A percentile compares a stretch with the other conserved stretches of the same genome.
Evolutionary conservation across 352 stramenopile species (phyloP).

Genomic region (Phytophthora pseudosyringae): DNA sequence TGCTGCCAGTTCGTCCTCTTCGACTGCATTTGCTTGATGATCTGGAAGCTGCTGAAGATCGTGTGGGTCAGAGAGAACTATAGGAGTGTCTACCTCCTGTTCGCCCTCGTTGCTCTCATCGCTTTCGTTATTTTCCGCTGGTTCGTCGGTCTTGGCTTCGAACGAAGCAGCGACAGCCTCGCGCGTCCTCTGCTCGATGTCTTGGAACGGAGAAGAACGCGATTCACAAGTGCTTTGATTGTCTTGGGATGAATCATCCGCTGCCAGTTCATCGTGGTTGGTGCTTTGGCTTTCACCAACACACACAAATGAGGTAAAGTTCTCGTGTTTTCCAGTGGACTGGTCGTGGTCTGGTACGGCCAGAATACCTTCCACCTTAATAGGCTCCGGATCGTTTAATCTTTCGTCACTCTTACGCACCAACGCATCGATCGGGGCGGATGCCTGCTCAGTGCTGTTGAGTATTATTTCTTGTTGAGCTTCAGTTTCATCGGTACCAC

Average conservation of each 20-base stretch:
- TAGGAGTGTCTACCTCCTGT: not conserved
- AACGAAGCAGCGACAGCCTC: not conserved
- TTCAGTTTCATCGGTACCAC: slow-evolving; percentile 1
- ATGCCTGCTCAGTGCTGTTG: not conserved
- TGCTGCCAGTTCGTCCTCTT: slow-evolving; percentile 1
- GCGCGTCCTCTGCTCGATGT: not conserved
- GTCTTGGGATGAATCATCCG: not conserved
- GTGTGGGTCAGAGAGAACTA: not conserved
- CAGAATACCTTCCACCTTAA: not conserved
- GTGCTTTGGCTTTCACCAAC: not conserved
- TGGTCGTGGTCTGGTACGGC: not conserved
- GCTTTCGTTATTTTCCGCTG: slow-evolving; percentile 3
- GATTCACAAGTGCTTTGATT: not conserved
- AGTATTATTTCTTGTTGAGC: not conserved
- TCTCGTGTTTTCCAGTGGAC: not conserved
- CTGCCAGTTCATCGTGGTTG: not conserved
- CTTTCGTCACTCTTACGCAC: not conserved
- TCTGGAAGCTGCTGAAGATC: not conserved
- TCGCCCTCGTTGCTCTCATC: not conserved
- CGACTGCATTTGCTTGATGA: not conserved
- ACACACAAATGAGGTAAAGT: not conserved
- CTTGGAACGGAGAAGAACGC: not conserved
- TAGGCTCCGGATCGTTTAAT: not conserved
- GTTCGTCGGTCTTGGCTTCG: not conserved
- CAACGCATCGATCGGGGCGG: not conserved